Evolutionary conservation across 1,284 basidiomycete species (phyloP).

Genomic region (Ganoderma lucidum): DNA sequence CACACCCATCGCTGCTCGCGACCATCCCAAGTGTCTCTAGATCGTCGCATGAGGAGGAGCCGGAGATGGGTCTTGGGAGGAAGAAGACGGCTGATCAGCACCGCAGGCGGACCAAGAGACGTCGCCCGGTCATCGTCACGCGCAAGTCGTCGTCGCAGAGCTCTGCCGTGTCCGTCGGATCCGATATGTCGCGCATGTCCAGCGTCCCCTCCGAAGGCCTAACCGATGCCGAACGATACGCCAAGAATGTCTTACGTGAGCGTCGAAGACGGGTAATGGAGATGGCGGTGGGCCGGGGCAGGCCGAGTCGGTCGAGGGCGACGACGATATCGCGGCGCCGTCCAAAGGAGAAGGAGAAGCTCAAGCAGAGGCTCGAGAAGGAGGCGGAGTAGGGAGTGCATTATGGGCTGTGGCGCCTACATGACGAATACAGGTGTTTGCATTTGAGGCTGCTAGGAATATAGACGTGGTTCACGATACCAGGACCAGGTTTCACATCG

Average conservation of each 20-base stretch:
- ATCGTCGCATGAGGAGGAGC: neutral
- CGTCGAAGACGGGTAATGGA: constrained; percentile 41
- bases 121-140: constrained; percentile 33
- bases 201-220: constrained; percentile 36
- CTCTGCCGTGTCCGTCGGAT: constrained; percentile 44
- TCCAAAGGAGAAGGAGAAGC: constrained; percentile 10
- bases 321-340: constrained; percentile 26
- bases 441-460: constrained; percentile 3
- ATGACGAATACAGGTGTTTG: constrained; percentile 11
- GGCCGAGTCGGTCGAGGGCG: constrained; percentile 24
- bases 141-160: constrained; percentile 45
- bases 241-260: constrained; percentile 45
- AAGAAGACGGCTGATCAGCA: constrained; percentile 9
- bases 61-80: constrained; percentile 11
- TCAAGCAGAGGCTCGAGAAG: constrained; percentile 10
- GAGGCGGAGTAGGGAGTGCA: constrained; percentile 1
- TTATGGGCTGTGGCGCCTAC: constrained; percentile 7
- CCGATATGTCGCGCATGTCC: constrained; percentile 42
- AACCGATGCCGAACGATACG: constrained; percentile 46
- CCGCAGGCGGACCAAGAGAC: constrained; percentile 33
- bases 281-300: constrained; percentile 27
- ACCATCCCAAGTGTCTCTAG: constrained; percentile 36
- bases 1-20: constrained; percentile 33
- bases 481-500: constrained; percentile 37
- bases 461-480: constrained; percentile 12